Percentiles rank a stretch among this genome's conserved stretches.
Conservation (phyloP, 345 rosid species). For the Litchi chinensis region DNA sequence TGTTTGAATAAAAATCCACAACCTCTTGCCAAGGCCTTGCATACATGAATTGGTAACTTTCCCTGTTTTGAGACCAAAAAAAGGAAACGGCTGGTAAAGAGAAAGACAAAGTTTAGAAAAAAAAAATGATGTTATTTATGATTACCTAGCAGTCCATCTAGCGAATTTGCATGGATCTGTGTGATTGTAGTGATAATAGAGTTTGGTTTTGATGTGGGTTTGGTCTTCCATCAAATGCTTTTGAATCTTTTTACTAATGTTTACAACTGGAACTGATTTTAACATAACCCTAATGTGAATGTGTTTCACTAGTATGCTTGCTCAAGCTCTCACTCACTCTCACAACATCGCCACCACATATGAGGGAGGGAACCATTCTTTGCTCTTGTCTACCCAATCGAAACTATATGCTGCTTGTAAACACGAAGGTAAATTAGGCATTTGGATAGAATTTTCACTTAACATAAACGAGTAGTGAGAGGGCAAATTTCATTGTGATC, state of each 20-base stretch:
- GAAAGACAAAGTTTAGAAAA: neutral
- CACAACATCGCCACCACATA: neutral
- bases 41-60: conserved; percentile 70
- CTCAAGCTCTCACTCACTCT: neutral
- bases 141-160: conserved; percentile 83
- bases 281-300: neutral
- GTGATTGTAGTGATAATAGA: conserved; percentile 67
- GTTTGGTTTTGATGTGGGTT: conserved; percentile 30
- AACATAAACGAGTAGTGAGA: too few relatives aligned
- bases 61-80: conserved; percentile 34
- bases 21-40: conserved; percentile 80
- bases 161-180: conserved; percentile 63
- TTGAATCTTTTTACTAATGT: neutral
- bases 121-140: neutral
- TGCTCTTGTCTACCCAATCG: neutral
- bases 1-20: conserved; percentile 55
- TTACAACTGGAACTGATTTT: neutral
- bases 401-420: too few relatives aligned
- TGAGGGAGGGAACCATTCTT: neutral
- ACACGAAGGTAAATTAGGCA: too few relatives aligned
- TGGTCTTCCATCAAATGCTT: conserved; percentile 17
- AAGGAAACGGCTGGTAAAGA: too few relatives aligned
- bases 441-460: too few relatives aligned
- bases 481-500: too few relatives aligned
- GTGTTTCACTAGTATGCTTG: neutral